Evolutionary conservation across 768 basidiomycete genomes (phyloP), one percentile per base, ranked within the genome.

Genomic region (Xerocomus potaroensis): DNA sequence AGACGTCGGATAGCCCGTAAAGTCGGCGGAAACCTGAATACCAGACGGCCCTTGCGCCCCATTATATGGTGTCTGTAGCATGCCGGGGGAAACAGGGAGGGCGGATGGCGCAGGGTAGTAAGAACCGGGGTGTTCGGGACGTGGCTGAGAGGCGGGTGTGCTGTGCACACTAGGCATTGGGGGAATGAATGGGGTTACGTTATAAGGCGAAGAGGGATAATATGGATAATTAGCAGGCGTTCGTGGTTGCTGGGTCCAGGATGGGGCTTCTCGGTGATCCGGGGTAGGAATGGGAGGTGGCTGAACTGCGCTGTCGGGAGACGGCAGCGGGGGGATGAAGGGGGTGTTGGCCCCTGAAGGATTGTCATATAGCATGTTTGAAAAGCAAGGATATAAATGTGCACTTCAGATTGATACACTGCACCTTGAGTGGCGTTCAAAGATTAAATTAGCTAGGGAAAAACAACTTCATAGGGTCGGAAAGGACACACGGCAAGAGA

Each of bases 141-240:
- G 63, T 31, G 49, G 29, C n/a, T 60, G 57, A 29, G 26, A 41
- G 11, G 52, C 53, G 16, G 61, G 64, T 14, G 61, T 64, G 10
- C 48, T 40, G 15, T 66, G 59, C 15, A 56, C 12, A 31, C 57
- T 65, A 7, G 62, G 64, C 50, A 62, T 59, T 10, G 56, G 53
- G 2, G 72, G 72, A 21, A 75, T 69, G 41, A 69, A 74, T 1
- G 69, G 69, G 7, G 68, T 65, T 3, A 56, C 41, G 30, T 65
- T 69, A 29, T 69, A 70, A 5, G 72, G 72, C 12, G 72, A 65
- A 14, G 51, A 47, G 1, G 70, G 68, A 45, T 73, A 74, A 29
- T 59, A 61, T 9, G 73, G 71, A 45, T 72, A 75, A 36, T 59
- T 58, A 45, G 61, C 65, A 0, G 69, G 61, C 2, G 57, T 53